Evolutionary conservation across 345 rosid genomes (phyloP), one percentile per base, ranked within the genome.

Genomic region (Hibiscus syriacus): DNA sequence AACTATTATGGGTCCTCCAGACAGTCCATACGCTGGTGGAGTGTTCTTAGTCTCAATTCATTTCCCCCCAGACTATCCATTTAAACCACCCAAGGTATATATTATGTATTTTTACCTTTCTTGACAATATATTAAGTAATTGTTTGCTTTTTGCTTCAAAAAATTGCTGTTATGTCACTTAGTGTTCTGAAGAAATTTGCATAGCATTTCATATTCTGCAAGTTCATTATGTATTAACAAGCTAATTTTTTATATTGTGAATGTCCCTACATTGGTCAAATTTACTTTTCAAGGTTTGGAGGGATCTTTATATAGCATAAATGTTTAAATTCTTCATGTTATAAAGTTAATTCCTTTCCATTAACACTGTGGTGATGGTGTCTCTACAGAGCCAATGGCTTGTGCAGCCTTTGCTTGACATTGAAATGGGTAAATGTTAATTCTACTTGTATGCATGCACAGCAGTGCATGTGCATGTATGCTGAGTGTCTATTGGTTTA

Each of bases 1-100:
- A 41, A 66, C 75, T 20, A 72, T 72, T 27, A 72, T 72, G 75
- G 75, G 75, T 55, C 75, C 75, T 29, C 36, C 71, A 11, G 75
- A 72, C 23, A 72, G 75, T 22, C 75, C 75, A 6, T 72, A 55
- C 30, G 34, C 75, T 0, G 75, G 75, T 29, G 75, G 75, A 41
- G 75, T 72, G 55, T 72, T 72, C 23, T 66, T 72, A 10, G 71
- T 72, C 38, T 66, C 65, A 17, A 72, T 72, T 66, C 75, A 72
- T 57, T 72, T 45, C 50, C 50, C 50, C 16, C 50, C 50, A 7
- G 50, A 45, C 17, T 45, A 54, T 54, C 57, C 75, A 30, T 72
- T 72, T 16, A 72, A 72, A 36, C 75, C 75, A 4, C 75, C 75
- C 5, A 45, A 45, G 50, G 50, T 45, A 45, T 38, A 38, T 38